A percentile compares a stretch with the other conserved stretches of the same genome.
Evolutionary conservation across 768 basidiomycete species (phyloP).

Genomic region (Suillus discolor): DNA sequence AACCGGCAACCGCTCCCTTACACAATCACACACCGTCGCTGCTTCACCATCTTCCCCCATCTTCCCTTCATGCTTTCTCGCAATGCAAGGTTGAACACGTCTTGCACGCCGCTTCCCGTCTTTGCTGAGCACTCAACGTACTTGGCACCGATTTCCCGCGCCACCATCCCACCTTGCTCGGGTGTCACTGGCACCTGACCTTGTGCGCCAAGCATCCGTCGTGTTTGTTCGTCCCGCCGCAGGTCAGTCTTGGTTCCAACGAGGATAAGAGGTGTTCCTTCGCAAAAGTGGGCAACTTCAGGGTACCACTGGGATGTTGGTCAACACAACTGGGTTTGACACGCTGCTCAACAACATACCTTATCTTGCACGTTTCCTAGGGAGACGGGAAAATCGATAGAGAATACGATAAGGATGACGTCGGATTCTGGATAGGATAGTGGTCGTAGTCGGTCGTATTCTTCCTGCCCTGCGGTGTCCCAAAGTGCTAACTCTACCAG

Average conservation of each 20-base stretch:
- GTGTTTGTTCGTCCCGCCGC: conserved; percentile 82
- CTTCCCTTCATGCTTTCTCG: conserved; percentile 84
- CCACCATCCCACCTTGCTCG: conserved; percentile 83
- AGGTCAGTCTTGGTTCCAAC: conserved; percentile 95
- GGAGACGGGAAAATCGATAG: conserved; percentile 89
- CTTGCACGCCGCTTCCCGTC: conserved; percentile 85
- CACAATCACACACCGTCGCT: conserved; percentile 71
- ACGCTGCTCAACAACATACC: conserved; percentile 44
- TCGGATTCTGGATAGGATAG: conserved; percentile 88
- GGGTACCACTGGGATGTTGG: conserved; percentile 75
- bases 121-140: conserved; percentile 96
- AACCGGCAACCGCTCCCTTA: conserved; percentile 14
- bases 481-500: conserved; percentile 95
- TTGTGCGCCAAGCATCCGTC: conserved; percentile 87
- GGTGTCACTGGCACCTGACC: conserved; percentile 80
- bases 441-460: conserved; percentile 88
- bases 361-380: conserved; percentile 91
- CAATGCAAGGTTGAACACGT: conserved; percentile 89
- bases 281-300: conserved; percentile 92
- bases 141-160: conserved; percentile 89
- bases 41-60: conserved; percentile 72
- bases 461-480: conserved; percentile 98
- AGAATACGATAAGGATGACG: conserved; percentile 93
- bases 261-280: conserved; percentile 84
- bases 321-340: conserved; percentile 2